These are phyloP conservation scores for Globisporangium nagaii DNA, from an alignment of 352 stramenopile species.

Conservation along the genomic window DNA sequence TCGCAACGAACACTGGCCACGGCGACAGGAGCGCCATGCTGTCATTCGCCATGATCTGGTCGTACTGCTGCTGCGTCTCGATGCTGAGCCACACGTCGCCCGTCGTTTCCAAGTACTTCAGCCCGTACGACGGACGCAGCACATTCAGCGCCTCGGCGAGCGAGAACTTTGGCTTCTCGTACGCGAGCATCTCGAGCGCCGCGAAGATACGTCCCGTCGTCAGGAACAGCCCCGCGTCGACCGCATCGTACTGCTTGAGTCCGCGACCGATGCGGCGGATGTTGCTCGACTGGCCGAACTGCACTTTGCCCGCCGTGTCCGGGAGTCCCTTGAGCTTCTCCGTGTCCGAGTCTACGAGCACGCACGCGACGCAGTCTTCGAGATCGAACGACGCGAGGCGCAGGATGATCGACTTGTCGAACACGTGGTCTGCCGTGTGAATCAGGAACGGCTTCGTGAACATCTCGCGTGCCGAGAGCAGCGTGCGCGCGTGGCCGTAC, in stretches of 20 bases:
- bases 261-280: constrained; percentile 68
- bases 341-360: constrained; percentile 68
- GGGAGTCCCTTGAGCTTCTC: constrained; percentile 54
- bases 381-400: constrained; percentile 70
- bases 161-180: constrained; percentile 82
- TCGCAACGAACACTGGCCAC: constrained; percentile 77
- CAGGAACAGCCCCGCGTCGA: constrained; percentile 74
- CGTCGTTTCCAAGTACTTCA: constrained; percentile 65
- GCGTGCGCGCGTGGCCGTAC: constrained; percentile 67
- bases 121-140: constrained; percentile 62
- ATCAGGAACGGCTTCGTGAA: constrained; percentile 79
- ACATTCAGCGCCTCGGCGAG: constrained; percentile 79
- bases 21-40: constrained; percentile 52
- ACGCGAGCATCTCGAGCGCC: constrained; percentile 80
- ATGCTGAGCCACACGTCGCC: constrained; percentile 76
- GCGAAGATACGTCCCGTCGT: constrained; percentile 65
- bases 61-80: constrained; percentile 66
- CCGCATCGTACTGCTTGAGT: constrained; percentile 67
- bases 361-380: constrained; percentile 62
- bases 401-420: constrained; percentile 67
- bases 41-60: constrained; percentile 50
- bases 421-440: constrained; percentile 82
- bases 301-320: constrained; percentile 62
- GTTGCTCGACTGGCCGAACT: constrained; percentile 38
- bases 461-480: constrained; percentile 74